These are phyloP conservation scores for Pyrus bretschneideri DNA, from an alignment of 306 rosid genomes.

Conservation along the genomic window DNA sequence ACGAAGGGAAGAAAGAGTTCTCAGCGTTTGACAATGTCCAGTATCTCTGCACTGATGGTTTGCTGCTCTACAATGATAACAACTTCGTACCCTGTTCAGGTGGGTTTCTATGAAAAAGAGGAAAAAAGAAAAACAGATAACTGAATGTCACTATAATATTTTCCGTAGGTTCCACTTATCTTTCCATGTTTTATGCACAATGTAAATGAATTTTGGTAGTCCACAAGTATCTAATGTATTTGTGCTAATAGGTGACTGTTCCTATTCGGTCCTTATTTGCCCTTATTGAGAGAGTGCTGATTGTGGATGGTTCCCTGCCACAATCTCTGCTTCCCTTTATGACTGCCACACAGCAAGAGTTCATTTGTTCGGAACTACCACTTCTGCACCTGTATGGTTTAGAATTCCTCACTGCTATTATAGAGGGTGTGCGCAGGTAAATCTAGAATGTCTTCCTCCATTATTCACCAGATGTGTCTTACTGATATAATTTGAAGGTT, in stretches of 20 bases:
- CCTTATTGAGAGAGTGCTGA: conserved; percentile 70
- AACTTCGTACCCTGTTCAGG: conserved; percentile 73
- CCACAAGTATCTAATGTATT: conserved; percentile 4
- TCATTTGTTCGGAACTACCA: conserved; percentile 80
- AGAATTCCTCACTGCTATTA: conserved; percentile 63
- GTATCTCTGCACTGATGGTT: conserved; percentile 51
- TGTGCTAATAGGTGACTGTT: conserved; percentile 47
- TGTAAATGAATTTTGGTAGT: neutral
- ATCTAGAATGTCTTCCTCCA: neutral
- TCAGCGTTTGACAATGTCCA: conserved; percentile 33
- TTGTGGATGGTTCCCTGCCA: conserved; percentile 69
- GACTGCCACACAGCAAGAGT: conserved; percentile 73
- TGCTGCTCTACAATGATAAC: conserved; percentile 71
- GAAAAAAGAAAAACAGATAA: neutral
- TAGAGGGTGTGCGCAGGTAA: conserved; percentile 70
- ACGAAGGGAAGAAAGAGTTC: conserved; percentile 35
- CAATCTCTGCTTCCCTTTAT: conserved; percentile 50
- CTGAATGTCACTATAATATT: neutral
- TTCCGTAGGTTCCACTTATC: neutral
- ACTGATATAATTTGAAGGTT: neutral
- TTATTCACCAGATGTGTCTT: neutral
- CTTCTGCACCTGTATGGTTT: conserved; percentile 54
- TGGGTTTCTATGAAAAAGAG: conserved; percentile 9
- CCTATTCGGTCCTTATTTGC: conserved; percentile 53
- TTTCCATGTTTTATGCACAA: neutral